phyloP scores from a whole-genome alignment of 2,329 filamentous ascomycete species.

The Plectosphaerella sp. region DNA sequence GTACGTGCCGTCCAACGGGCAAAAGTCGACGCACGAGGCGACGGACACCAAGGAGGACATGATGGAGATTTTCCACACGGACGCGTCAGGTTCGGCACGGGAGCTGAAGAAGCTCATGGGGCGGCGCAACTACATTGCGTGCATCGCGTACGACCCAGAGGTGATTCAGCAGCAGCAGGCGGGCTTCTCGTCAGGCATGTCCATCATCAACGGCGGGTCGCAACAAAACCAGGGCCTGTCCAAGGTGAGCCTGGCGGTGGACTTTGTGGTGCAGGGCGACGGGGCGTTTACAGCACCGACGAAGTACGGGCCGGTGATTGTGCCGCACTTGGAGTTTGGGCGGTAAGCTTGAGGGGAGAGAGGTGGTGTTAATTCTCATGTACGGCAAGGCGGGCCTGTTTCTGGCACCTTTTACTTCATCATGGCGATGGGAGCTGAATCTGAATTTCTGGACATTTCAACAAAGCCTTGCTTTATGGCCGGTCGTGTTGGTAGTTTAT shows the following conservation, averaged over 20 bases:
- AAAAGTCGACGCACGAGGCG: slow-evolving; percentile 66
- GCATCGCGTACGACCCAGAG: slow-evolving; percentile 92
- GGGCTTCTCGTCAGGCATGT: slow-evolving; percentile 31
- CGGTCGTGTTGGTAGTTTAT: not conserved
- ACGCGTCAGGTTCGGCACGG: slow-evolving; percentile 76
- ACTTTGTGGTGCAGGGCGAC: slow-evolving; percentile 96
- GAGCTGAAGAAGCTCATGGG: slow-evolving; percentile 93
- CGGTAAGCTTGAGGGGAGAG: slow-evolving; percentile 44
- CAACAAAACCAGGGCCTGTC: slow-evolving; percentile 39
- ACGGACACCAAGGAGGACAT: slow-evolving; percentile 98
- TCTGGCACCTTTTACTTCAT: not conserved
- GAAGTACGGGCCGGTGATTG: slow-evolving; percentile 95
- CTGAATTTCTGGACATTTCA: no score
- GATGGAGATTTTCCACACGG: slow-evolving; percentile 98
- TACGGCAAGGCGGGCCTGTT: not conserved
- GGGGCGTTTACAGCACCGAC: slow-evolving; percentile 75
- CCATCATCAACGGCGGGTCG: slow-evolving; percentile 22
- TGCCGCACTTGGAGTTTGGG: slow-evolving; percentile 79
- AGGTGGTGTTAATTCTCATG: not conserved
- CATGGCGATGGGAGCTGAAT: not conserved
- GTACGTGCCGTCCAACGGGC: slow-evolving; percentile 86
- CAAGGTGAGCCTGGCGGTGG: slow-evolving; percentile 82
- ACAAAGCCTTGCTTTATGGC: no score
- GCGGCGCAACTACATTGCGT: slow-evolving; percentile 84
- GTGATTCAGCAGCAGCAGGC: slow-evolving; percentile 42